Percentiles rank a stretch among this genome's conserved stretches.
Conservation (phyloP, 768 basidiomycete species). For the Leccinum ochraceum region DNA sequence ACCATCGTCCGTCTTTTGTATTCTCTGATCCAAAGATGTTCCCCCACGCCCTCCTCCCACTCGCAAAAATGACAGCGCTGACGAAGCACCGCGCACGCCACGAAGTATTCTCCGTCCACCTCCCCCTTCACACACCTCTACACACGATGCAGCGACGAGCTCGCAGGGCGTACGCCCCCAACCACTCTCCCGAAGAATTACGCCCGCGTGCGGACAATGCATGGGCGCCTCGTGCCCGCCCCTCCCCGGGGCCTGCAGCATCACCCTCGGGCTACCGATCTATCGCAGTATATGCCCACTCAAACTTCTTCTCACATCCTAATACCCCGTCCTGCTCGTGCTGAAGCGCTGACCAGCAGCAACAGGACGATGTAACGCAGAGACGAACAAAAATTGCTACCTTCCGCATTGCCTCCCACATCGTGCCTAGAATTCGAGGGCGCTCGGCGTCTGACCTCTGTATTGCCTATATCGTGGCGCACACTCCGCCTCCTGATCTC, state of each 20-base stretch:
- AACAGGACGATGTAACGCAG: not conserved
- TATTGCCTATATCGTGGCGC: not conserved
- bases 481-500: slow-evolving; percentile 27
- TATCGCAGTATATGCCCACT: not conserved
- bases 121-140: not conserved
- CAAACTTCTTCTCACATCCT: slow-evolving; percentile 15
- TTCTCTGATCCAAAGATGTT: no score
- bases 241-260: slow-evolving; percentile 7
- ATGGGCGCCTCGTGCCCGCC: slow-evolving; percentile 26
- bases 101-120: slow-evolving; percentile 23
- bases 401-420: slow-evolving; percentile 10
- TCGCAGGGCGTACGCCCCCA: slow-evolving; percentile 8
- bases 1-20: no score
- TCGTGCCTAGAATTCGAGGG: slow-evolving; percentile 17
- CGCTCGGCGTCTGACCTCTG: slow-evolving; percentile 27
- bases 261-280: slow-evolving; percentile 6
- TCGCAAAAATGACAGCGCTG: no score
- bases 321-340: slow-evolving; percentile 8
- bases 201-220: slow-evolving; percentile 21
- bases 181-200: slow-evolving; percentile 19
- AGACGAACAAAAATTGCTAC: slow-evolving; percentile 18
- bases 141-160: slow-evolving; percentile 6
- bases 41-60: no score
- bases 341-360: not conserved
- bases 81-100: slow-evolving; percentile 11